phyloP scores from a whole-genome alignment of 768 basidiomycete genomes.

The Butyriboletus loyo region DNA sequence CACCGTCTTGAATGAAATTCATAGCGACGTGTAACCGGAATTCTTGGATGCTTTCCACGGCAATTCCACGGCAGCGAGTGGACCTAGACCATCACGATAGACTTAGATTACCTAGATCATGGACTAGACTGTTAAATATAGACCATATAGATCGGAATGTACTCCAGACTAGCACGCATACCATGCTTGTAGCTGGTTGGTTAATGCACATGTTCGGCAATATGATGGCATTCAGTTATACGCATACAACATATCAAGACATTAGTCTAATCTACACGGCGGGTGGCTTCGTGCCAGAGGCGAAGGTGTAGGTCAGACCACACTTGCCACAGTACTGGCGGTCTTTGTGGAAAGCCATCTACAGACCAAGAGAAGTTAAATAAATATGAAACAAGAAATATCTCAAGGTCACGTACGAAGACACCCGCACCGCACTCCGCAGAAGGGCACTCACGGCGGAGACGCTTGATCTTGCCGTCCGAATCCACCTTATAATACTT shows the following conservation, averaged over 20 bases:
- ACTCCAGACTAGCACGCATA: background rate
- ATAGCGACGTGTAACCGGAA: background rate
- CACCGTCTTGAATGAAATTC: conserved; percentile 1
- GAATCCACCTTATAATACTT: conserved; percentile 99
- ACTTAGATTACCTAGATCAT: background rate
- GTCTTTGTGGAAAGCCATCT: conserved; percentile 99
- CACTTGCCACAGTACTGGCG: conserved; percentile 98
- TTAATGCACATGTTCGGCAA: background rate
- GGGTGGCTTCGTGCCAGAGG: conserved; percentile 76
- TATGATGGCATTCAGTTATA: conserved; percentile 10
- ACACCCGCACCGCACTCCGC: conserved; percentile 83
- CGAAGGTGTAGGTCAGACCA: conserved; percentile 83
- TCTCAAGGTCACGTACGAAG: conserved; percentile 54
- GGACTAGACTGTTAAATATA: conserved; percentile 2
- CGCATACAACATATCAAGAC: conserved; percentile 8
- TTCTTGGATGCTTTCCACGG: too few relatives aligned
- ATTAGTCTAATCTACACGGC: conserved; percentile 44
- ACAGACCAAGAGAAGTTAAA: conserved; percentile 18
- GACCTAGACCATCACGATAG: conserved; percentile 1
- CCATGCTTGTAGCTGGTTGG: too few relatives aligned
- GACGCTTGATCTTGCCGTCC: conserved; percentile 99
- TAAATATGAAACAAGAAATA: background rate
- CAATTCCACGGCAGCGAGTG: too few relatives aligned
- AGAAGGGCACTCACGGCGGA: conserved; percentile 91
- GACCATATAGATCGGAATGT: background rate